Percentiles rank a stretch among this genome's conserved stretches.
These are phyloP conservation scores for Apiospora sp. DNA, from an alignment of 2,329 filamentous ascomycete species.

Conservation along the genomic window DNA sequence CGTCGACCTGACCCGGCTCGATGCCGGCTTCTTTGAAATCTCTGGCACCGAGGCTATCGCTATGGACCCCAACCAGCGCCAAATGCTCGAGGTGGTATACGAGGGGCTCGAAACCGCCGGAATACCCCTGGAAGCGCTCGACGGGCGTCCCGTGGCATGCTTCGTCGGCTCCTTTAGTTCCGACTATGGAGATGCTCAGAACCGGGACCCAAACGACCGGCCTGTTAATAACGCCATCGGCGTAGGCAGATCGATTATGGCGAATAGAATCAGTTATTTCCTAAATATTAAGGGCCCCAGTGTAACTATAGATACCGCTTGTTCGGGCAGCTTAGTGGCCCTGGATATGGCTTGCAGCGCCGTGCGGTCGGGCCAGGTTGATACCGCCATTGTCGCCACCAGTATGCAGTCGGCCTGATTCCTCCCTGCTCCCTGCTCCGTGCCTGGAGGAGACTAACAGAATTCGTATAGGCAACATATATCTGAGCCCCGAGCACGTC, in stretches of 20 bases:
- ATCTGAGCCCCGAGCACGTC: not conserved
- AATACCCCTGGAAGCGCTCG: conserved; percentile 4
- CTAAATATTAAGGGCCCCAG: conserved; percentile 43
- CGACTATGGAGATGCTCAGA: conserved; percentile 36
- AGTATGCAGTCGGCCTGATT: too few species aligned
- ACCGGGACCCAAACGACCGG: conserved; percentile 33
- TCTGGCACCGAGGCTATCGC: conserved; percentile 28
- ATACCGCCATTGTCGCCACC: conserved; percentile 23
- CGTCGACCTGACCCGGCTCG: conserved; percentile 44
- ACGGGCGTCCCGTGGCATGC: too few species aligned
- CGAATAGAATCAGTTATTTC: conserved; percentile 44
- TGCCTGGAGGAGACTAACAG: too few species aligned
- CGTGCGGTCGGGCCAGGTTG: conserved; percentile 29
- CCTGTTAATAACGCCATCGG: conserved; percentile 33
- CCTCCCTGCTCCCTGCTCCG: too few species aligned
- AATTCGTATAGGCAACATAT: not conserved
- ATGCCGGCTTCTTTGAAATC: conserved; percentile 43
- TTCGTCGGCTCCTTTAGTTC: not conserved
- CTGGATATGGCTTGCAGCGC: conserved; percentile 42
- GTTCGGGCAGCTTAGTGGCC: conserved; percentile 37
- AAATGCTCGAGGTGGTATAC: conserved; percentile 41
- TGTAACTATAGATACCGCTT: conserved; percentile 42
- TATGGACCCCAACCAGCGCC: conserved; percentile 38
- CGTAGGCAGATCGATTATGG: conserved; percentile 36
- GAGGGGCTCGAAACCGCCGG: conserved; percentile 41